Base-by-base conservation (phyloP, 1,284 basidiomycete species). In the Cerrena zonata region DNA sequence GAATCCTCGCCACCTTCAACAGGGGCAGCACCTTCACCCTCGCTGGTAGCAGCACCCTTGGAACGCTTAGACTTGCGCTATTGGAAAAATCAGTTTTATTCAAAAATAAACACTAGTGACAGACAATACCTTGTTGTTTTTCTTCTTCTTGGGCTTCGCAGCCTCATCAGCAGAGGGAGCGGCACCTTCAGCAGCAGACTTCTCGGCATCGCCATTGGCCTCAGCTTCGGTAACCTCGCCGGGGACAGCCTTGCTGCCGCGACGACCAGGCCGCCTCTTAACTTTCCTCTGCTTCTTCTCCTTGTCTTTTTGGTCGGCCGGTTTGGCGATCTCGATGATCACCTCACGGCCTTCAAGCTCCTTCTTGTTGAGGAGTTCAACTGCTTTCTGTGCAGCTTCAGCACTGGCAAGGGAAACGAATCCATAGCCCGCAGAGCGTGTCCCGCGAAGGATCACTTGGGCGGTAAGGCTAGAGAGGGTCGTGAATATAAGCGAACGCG, bases 261-360 rank as follows among this genome's bases (percentile, higher is more conserved):
- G 86, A 69, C 88, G 84, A 70, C 86, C 82, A 61, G 82, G 79
- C 69, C 82, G 78, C 72, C 84, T 83, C 77, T 85, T 89, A 58
- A 79, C 69, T 69, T 76, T 85, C 70, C 74, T 86, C 69, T 86
- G 85, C 69, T 78, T 84, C 70, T 77, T 84, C 70, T 82, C 89
- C 72, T 81, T 85, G 74, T 86, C 84, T 76, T 91, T 91, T 72
- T 88, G 80, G 56, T 91, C 87, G 56, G 84, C 74, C 53, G 91
- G 88, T 73, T 93, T 93, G 65, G 93, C 94, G 65, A 91, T 74
- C 75, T 94, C 87, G 70, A 95, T 79, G 69, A 89, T 85, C 67
- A 94, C 82, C 69, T 77, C 77, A 67, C 93, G 91, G 56, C 86
- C 90, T 57, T 91, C 87, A 68, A 95, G 84, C 69, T 93, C 87